Evolutionary conservation across 2,329 filamentous ascomycete genomes (phyloP).

Genomic region (Sordariomycetes sp.): DNA sequence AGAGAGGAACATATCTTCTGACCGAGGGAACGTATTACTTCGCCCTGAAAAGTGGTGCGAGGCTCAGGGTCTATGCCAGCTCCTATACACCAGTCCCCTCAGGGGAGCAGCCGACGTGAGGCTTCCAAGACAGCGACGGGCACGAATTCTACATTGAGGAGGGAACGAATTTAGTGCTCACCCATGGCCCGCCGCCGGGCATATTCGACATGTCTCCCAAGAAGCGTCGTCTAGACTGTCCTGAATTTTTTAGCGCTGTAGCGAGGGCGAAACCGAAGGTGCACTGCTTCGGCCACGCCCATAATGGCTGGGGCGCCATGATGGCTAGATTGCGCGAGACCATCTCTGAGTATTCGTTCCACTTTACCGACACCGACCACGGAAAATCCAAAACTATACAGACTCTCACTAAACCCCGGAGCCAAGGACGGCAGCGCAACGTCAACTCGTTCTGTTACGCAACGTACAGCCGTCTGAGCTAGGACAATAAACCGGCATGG

Average conservation of each 20-base stretch:
- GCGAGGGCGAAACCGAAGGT: constrained; percentile 14
- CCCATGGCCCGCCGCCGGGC: constrained; percentile 21
- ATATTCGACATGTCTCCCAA: constrained; percentile 23
- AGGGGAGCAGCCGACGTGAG: constrained; percentile 19
- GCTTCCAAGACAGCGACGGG: constrained; percentile 25
- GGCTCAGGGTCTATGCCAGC: constrained; percentile 27
- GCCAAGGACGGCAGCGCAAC: constrained; percentile 18
- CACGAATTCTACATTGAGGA: constrained; percentile 13
- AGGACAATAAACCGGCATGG: constrained; percentile 14
- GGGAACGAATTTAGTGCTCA: constrained; percentile 17
- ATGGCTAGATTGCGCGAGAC: constrained; percentile 29
- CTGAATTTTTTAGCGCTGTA: constrained; percentile 15
- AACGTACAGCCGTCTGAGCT: constrained; percentile 10
- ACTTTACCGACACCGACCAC: background rate
- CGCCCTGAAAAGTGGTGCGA: constrained; percentile 23
- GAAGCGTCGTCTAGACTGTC: constrained; percentile 14
- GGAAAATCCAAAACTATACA: constrained; percentile 21
- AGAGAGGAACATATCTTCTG: constrained; percentile 19
- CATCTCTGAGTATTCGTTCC: background rate
- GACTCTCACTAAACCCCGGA: constrained; percentile 14
- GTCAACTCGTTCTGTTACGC: constrained; percentile 13
- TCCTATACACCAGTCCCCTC: constrained; percentile 25
- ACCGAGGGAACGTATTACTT: constrained; percentile 27
- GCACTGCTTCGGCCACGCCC: constrained; percentile 23
- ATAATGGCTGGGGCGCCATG: constrained; percentile 22